These are phyloP conservation scores for Caryopteris hybrid DNA, from an alignment of 305 asterid genomes.

Conservation along the genomic window DNA sequence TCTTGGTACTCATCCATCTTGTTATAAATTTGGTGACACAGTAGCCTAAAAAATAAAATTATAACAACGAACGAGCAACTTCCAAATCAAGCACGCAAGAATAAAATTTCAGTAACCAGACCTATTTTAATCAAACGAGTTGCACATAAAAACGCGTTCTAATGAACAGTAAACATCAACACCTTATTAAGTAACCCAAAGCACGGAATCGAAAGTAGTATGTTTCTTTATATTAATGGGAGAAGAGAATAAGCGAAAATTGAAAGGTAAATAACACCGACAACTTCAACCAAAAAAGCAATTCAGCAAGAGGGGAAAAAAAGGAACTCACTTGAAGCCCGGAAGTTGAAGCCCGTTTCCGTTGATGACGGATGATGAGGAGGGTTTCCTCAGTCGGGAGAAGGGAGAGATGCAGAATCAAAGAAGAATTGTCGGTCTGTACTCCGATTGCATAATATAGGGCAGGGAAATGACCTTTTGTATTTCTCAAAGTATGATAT, in stretches of 20 bases:
- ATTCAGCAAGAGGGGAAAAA: not conserved
- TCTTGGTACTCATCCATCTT: conserved; percentile 80
- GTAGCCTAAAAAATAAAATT: not conserved
- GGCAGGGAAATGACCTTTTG: too few species aligned
- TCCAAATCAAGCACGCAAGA: not conserved
- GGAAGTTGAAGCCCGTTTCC: not conserved
- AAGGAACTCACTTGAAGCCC: not conserved
- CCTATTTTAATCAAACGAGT: not conserved
- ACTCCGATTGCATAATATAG: too few species aligned
- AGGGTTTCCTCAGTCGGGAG: not conserved
- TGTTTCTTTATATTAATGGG: too few species aligned
- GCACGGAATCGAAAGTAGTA: too few species aligned
- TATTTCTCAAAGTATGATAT: too few species aligned
- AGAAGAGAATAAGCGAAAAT: too few species aligned
- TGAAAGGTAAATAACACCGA: not conserved
- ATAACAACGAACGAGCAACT: not conserved
- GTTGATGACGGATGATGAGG: not conserved
- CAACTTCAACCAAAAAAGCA: not conserved
- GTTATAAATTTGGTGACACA: not conserved
- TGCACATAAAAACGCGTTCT: not conserved
- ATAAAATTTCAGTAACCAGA: not conserved
- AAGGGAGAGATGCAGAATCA: too few species aligned
- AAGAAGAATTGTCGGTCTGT: too few species aligned
- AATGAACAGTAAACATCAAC: not conserved
- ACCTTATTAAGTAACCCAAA: not conserved